Conservation (phyloP, 1,139 yeast genomes). For the Diutina mesorugosa region DNA sequence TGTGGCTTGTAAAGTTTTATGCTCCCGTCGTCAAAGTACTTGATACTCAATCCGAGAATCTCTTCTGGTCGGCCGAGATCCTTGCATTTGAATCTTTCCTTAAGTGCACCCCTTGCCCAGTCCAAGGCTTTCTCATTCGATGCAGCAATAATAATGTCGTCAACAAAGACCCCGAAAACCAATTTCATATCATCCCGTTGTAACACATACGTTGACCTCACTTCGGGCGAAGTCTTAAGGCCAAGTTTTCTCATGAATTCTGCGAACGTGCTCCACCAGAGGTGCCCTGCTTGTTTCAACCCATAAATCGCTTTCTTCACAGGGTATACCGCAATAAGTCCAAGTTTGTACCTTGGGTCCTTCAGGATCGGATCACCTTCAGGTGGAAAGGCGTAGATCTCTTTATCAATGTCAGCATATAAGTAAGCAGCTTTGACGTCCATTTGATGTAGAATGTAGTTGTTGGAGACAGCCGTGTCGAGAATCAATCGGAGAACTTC, state of each 20-base stretch:
- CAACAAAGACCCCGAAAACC: background rate
- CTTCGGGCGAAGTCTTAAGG: background rate
- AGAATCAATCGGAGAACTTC: background rate
- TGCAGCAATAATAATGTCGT: background rate
- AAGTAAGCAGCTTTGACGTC: background rate
- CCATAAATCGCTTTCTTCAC: background rate
- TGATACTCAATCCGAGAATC: background rate
- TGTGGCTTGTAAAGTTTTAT: background rate
- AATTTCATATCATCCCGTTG: background rate
- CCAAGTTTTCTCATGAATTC: background rate
- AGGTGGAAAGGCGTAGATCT: background rate
- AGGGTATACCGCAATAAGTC: background rate
- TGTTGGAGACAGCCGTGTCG: background rate
- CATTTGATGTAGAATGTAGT: background rate
- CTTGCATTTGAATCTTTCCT: background rate
- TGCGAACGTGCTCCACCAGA: background rate
- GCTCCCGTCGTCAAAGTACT: background rate
- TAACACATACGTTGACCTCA: background rate
- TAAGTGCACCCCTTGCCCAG: background rate
- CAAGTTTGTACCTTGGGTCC: background rate
- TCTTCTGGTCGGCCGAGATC: background rate
- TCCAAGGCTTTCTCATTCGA: background rate
- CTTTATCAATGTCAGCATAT: background rate
- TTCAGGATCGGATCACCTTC: background rate
- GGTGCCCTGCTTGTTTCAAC: background rate